Evolutionary conservation across 148 eudicot species (phyloP).

Genomic region (Vaccinium corymbosum): DNA sequence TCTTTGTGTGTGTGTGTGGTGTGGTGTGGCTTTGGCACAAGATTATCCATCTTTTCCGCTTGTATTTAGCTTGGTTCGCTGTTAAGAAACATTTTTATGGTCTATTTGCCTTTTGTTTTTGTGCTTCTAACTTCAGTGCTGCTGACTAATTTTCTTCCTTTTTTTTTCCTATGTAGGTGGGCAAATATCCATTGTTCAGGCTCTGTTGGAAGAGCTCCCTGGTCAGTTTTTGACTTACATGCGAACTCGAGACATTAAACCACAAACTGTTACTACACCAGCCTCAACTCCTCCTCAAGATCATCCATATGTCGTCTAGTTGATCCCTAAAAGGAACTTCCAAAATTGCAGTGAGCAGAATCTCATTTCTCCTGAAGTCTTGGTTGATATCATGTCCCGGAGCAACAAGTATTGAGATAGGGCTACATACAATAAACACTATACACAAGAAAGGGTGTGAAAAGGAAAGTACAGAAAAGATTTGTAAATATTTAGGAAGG

Average conservation of each 20-base stretch:
- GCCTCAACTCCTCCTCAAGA: not conserved
- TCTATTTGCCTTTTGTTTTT: not conserved
- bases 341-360: not conserved
- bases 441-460: not conserved
- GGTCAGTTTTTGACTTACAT: slow-evolving; percentile 9
- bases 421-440: not conserved
- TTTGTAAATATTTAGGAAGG: not conserved
- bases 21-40: not conserved
- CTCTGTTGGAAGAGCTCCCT: slow-evolving; percentile 15
- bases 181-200: slow-evolving; percentile 4
- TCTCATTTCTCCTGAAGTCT: not conserved
- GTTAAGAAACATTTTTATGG: not conserved
- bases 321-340: not conserved
- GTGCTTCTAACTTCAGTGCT: not conserved
- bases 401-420: not conserved
- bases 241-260: not conserved
- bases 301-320: not conserved
- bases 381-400: not conserved
- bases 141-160: not conserved
- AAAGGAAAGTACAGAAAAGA: not conserved
- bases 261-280: not conserved
- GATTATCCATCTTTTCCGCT: not conserved
- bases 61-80: not conserved
- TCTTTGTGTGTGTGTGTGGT: not conserved
- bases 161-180: not conserved